A percentile compares a stretch with the other conserved stretches of the same genome.
Conservation (phyloP, 2,329 filamentous ascomycete genomes). For the Botrytis porri region DNA sequence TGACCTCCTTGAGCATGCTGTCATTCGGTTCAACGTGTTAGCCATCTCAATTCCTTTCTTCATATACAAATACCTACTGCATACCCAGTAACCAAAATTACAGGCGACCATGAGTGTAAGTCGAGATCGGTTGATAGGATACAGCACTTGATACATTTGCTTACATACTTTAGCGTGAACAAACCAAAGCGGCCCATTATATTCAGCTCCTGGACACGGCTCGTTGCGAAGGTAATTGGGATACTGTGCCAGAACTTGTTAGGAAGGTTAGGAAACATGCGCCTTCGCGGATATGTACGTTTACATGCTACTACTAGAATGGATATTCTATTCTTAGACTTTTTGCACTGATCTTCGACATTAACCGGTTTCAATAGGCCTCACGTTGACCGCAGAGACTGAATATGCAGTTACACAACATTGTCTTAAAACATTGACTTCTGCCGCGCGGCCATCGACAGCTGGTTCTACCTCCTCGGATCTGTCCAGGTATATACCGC, state of each 20-base stretch:
- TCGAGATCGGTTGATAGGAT: background rate
- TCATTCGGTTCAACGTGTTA: conserved; percentile 20
- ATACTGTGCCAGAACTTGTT: conserved; percentile 79
- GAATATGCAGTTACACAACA: conserved; percentile 63
- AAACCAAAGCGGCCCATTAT: conserved; percentile 79
- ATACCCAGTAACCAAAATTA: conserved; percentile 11
- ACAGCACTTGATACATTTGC: background rate
- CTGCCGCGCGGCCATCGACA: conserved; percentile 28
- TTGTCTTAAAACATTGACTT: conserved; percentile 34
- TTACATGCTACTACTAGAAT: background rate
- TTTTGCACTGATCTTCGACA: conserved; percentile 3
- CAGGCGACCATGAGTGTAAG: conserved; percentile 35
- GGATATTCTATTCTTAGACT: background rate
- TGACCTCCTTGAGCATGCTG: conserved; percentile 18
- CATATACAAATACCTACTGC: background rate
- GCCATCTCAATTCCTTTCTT: background rate
- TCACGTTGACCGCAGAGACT: conserved; percentile 66
- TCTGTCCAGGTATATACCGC: conserved; percentile 33
- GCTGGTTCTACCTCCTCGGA: conserved; percentile 28
- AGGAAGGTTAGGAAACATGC: conserved; percentile 95
- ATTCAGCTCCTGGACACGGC: conserved; percentile 79
- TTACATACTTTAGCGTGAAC: conserved; percentile 37
- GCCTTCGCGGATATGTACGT: conserved; percentile 76
- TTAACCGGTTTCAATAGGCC: conserved; percentile 48
- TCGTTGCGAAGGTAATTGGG: conserved; percentile 85